Evolutionary conservation across 352 stramenopile species (phyloP).

Genomic region (Blastocystis sp.): DNA sequence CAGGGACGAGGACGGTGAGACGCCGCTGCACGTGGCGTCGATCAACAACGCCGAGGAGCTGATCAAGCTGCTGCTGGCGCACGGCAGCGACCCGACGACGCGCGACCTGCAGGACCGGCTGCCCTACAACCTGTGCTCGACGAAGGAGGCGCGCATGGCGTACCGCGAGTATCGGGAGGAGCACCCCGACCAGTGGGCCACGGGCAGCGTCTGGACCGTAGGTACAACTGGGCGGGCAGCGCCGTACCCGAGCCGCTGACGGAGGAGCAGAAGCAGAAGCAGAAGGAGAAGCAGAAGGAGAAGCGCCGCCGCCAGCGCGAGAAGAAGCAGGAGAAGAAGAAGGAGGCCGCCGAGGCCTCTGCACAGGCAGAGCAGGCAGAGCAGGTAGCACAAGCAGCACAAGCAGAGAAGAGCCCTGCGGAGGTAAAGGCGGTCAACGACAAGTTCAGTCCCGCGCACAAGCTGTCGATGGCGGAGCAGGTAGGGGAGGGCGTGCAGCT

Average conservation of each 20-base stretch:
- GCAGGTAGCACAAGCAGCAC: not conserved
- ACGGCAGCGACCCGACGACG: constrained; percentile 77
- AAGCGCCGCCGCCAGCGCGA: constrained; percentile 65
- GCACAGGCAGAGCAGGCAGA: constrained; percentile 23
- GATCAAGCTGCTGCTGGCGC: constrained; percentile 77
- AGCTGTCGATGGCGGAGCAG: constrained; percentile 47
- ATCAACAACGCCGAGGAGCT: constrained; percentile 73
- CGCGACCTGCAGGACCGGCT: constrained; percentile 78
- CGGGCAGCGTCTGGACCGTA: not conserved
- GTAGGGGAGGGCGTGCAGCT: not conserved
- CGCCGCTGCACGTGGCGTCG: constrained; percentile 79
- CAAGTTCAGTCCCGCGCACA: not conserved
- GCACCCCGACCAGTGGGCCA: constrained; percentile 76
- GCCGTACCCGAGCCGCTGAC: constrained; percentile 80
- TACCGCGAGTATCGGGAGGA: constrained; percentile 79
- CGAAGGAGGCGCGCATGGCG: constrained; percentile 79
- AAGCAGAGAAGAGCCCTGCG: not conserved
- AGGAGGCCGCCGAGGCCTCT: not conserved
- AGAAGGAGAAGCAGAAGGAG: constrained; percentile 82
- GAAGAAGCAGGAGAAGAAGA: not conserved
- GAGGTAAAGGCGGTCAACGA: constrained; percentile 37
- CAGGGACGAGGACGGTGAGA: constrained; percentile 77
- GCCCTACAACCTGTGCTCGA: constrained; percentile 78
- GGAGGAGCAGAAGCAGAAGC: constrained; percentile 71
- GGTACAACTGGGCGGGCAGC: constrained; percentile 75